Evolutionary conservation across 257 asterid genomes (phyloP).

Genomic region (Cruciata laevipes): DNA sequence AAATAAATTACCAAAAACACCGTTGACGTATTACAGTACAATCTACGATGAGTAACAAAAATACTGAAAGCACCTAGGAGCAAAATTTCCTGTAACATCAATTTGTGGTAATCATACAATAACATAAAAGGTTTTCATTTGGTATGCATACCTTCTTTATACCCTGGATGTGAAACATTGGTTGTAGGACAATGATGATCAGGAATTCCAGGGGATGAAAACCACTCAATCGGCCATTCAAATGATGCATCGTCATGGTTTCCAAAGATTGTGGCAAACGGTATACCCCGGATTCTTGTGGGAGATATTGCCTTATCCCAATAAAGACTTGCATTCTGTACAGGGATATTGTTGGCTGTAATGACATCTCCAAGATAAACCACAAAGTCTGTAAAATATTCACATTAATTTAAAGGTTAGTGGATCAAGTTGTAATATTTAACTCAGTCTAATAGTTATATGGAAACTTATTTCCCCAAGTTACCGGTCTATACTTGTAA

Average conservation of each 20-base stretch:
- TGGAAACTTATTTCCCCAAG: not conserved
- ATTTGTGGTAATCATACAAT: not conserved
- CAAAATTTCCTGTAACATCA: not conserved
- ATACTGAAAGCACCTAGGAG: not conserved
- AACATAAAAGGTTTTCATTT: not conserved
- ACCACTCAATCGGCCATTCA: conserved; percentile 95
- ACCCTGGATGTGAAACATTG: conserved; percentile 31
- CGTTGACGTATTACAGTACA: not conserved
- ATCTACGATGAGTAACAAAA: not conserved
- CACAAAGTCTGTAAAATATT: conserved; percentile 54
- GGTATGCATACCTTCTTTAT: not conserved
- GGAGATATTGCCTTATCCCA: conserved; percentile 88
- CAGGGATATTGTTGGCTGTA: conserved; percentile 74
- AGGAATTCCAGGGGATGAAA: conserved; percentile 66
- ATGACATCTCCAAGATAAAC: conserved; percentile 82
- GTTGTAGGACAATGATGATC: conserved; percentile 34
- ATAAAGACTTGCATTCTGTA: conserved; percentile 57
- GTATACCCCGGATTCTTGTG: conserved; percentile 53
- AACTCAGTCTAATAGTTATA: not conserved
- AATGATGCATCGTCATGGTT: conserved; percentile 90
- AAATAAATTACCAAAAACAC: not conserved
- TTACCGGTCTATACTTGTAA: not conserved
- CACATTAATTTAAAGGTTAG: not conserved
- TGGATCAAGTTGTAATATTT: not conserved
- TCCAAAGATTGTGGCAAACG: conserved; percentile 76